Evolutionary conservation across 1,139 yeast species (phyloP).

Genomic region (Kodamaea derodonti): DNA sequence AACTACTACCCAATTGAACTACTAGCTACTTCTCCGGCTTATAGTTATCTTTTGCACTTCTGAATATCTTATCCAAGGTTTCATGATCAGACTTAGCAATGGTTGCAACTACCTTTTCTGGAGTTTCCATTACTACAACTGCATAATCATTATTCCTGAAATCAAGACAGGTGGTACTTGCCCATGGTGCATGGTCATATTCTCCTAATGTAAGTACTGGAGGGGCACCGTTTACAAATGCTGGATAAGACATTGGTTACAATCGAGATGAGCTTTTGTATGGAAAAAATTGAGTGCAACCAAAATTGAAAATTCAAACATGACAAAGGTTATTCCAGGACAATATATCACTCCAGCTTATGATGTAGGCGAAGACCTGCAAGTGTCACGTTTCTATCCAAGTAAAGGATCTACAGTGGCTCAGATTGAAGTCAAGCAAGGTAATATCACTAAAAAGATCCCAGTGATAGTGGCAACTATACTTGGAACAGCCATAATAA

Average conservation of each 20-base stretch:
- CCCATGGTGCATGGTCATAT: conserved; percentile 55
- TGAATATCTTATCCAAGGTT: conserved; percentile 42
- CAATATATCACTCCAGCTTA: conserved; percentile 48
- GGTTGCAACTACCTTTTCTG: conserved; percentile 40
- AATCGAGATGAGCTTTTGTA: conserved; percentile 3
- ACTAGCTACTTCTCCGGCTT: conserved; percentile 1
- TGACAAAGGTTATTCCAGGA: conserved; percentile 64
- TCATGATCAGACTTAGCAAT: conserved; percentile 33
- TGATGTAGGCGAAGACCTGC: conserved; percentile 20
- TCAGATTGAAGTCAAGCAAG: conserved; percentile 24
- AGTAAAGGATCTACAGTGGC: conserved; percentile 40
- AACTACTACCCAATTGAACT: too few species aligned
- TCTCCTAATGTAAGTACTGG: conserved; percentile 43
- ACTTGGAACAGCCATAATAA: conserved; percentile 52
- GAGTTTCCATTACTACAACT: conserved; percentile 46
- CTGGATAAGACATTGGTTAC: conserved; percentile 29
- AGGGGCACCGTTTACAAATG: conserved; percentile 42
- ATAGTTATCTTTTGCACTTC: conserved; percentile 38
- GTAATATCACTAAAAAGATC: conserved; percentile 19
- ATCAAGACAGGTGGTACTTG: conserved; percentile 48
- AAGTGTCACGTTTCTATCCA: conserved; percentile 24
- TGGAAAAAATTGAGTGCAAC: not conserved
- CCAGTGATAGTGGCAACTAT: conserved; percentile 64
- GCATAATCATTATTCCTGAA: conserved; percentile 31
- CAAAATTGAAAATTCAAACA: conserved; percentile 1